These are phyloP conservation scores for Cronartium ribicola DNA, from an alignment of 1,284 basidiomycete species.

Conservation along the genomic window DNA sequence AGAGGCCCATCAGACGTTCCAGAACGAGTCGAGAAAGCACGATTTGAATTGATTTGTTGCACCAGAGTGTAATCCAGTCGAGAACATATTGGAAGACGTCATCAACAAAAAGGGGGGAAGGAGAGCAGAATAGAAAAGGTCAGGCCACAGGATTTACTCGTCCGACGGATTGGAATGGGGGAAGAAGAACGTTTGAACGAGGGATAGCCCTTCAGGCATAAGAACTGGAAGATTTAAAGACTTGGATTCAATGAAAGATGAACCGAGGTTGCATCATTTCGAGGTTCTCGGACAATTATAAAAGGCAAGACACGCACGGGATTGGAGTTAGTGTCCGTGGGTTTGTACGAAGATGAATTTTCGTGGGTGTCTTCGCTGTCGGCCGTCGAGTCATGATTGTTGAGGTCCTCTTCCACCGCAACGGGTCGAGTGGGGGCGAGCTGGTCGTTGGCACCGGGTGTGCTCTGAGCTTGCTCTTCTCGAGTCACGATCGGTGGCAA, in stretches of 20 bases:
- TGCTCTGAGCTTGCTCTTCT: constrained; percentile 29
- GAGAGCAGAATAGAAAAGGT: background rate
- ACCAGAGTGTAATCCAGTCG: background rate
- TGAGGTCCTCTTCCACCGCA: background rate
- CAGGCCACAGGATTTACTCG: background rate
- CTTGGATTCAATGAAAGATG: background rate
- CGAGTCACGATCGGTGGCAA: constrained; percentile 36
- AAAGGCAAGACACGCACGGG: constrained; percentile 4
- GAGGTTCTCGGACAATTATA: background rate
- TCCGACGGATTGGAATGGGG: background rate
- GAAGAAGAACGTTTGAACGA: background rate
- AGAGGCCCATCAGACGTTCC: background rate
- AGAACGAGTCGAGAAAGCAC: background rate
- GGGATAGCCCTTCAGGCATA: background rate
- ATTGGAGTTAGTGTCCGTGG: constrained; percentile 13
- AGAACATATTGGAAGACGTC: background rate
- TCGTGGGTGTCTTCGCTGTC: constrained; percentile 14
- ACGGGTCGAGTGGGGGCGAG: background rate
- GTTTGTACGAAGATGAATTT: constrained; percentile 6
- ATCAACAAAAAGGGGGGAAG: background rate
- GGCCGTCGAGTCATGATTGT: background rate
- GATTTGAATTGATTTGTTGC: background rate
- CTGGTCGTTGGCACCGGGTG: background rate
- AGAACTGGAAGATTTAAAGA: background rate
- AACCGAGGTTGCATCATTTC: background rate